These are phyloP conservation scores for Talaromyces sp. DNA, from an alignment of 2,329 filamentous ascomycete genomes.

Conservation along the genomic window DNA sequence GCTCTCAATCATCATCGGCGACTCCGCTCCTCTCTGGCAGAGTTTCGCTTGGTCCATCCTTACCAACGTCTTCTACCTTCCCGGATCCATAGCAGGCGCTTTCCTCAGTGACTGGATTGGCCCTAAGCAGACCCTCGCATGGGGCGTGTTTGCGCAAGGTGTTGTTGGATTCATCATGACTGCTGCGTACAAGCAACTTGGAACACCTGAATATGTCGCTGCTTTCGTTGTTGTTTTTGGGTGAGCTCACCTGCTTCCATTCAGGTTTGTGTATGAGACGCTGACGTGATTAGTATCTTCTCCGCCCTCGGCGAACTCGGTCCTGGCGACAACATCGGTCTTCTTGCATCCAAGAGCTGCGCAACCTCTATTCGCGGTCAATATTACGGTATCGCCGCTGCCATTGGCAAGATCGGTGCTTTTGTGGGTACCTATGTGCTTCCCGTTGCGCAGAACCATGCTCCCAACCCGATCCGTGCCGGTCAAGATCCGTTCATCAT, in stretches of 20 bases:
- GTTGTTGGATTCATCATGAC: conserved; percentile 87
- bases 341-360: conserved; percentile 81
- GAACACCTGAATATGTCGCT: conserved; percentile 64
- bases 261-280: too few species aligned
- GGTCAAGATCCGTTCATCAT: conserved; percentile 91
- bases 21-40: conserved; percentile 65
- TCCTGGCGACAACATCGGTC: conserved; percentile 86
- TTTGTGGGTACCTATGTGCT: conserved; percentile 86
- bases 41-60: conserved; percentile 86
- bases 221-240: conserved; percentile 78
- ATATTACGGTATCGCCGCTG: conserved; percentile 58
- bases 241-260: too few species aligned
- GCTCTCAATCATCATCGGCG: conserved; percentile 60
- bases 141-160: conserved; percentile 71
- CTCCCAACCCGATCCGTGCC: conserved; percentile 54
- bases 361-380: conserved; percentile 84
- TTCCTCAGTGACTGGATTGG: conserved; percentile 76
- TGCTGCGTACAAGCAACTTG: conserved; percentile 70
- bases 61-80: conserved; percentile 85
- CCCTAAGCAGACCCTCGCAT: conserved; percentile 69
- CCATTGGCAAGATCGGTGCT: conserved; percentile 55
- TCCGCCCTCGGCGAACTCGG: conserved; percentile 75
- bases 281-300: conserved; percentile 56
- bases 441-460: conserved; percentile 63
- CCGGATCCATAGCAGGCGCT: conserved; percentile 75